Base-by-base conservation (phyloP, 225 moss, liverwort and hornwort species). In the Ulota crispa region DNA sequence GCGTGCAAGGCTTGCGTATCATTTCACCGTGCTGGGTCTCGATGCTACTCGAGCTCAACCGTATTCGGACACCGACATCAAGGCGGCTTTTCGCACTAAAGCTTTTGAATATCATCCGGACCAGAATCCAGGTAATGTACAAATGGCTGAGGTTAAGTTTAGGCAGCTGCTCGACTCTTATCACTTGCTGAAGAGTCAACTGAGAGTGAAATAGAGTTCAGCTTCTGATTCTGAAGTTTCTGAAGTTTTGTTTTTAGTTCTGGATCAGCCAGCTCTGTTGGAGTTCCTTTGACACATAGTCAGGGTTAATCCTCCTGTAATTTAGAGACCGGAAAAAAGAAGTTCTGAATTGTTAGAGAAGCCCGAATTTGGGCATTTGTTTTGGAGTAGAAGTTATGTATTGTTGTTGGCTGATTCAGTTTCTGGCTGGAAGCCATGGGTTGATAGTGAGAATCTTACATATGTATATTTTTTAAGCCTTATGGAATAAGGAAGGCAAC, bases 81-180 rank as follows among this genome's bases (percentile, higher is more conserved):
- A 97, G 80, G 92, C 97, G 15, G 97, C 97, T 4, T 97, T 95
- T 75, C 93, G 95, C 50, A 83, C 83, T 0, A 95, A 97, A 80
- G 97, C 97, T 24, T 79, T 95, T 24, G 90, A 95, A 82, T 95
- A 88, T 64, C 97, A 95, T 72, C 94, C 95, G 23, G 97, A 97
- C 56, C 95, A 94, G 82, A 97, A 95, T 68, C 94, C 84, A 74
- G 89, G 89, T 19, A 90, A 97, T 82, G 86, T 81, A 6, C 93
- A 83, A 59, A 79, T 84, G 64, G 97, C 94, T 7, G 94, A 97
- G 78, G 88, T 91, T 10, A 94, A 95, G 78, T 97, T 97, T 60
- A 84, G 82, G 83, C 87, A 94, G 80, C 86, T 97, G 42, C 87
- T 97, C 42, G 95, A 95, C 34, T 93, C 94, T 4, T 97, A 97